Evolutionary conservation across 1,284 basidiomycete species (phyloP).

Genomic region (Marasmius sp.): DNA sequence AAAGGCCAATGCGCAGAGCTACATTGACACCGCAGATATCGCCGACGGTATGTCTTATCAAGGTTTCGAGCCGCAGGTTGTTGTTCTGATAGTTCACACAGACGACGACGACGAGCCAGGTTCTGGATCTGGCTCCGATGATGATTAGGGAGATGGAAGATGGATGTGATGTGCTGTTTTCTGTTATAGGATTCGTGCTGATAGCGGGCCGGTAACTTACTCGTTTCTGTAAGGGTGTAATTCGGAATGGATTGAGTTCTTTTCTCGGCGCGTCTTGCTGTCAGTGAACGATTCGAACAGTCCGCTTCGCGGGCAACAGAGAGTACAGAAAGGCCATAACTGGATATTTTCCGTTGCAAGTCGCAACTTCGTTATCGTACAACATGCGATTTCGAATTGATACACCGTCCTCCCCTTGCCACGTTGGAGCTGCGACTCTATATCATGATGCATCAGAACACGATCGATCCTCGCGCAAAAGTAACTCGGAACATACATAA

Average conservation of each 20-base stretch:
- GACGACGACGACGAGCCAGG: slow-evolving; percentile 35
- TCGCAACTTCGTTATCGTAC: background rate
- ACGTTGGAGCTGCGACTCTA: too few relatives aligned
- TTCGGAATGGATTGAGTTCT: background rate
- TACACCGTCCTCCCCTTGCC: background rate
- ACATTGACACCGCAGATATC: slow-evolving; percentile 40
- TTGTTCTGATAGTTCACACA: slow-evolving; percentile 9
- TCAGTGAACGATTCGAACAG: too few relatives aligned
- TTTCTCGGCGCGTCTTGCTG: background rate
- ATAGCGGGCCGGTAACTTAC: background rate
- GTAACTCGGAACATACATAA: background rate
- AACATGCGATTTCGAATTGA: background rate
- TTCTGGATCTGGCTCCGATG: slow-evolving; percentile 35
- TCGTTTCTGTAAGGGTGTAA: background rate
- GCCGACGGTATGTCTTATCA: slow-evolving; percentile 35
- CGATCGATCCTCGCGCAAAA: background rate
- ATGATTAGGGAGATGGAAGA: slow-evolving; percentile 20
- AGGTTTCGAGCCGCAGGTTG: background rate
- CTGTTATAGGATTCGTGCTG: background rate
- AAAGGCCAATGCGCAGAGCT: slow-evolving; percentile 45
- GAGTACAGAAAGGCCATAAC: too few relatives aligned
- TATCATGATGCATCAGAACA: background rate
- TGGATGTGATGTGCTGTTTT: background rate
- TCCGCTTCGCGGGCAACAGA: too few relatives aligned
- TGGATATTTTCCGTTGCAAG: too few relatives aligned